Percentiles rank a stretch among this genome's conserved stretches.
phyloP scores from a whole-genome alignment of 2,329 filamentous ascomycete species.

The Pyricularia sp. region DNA sequence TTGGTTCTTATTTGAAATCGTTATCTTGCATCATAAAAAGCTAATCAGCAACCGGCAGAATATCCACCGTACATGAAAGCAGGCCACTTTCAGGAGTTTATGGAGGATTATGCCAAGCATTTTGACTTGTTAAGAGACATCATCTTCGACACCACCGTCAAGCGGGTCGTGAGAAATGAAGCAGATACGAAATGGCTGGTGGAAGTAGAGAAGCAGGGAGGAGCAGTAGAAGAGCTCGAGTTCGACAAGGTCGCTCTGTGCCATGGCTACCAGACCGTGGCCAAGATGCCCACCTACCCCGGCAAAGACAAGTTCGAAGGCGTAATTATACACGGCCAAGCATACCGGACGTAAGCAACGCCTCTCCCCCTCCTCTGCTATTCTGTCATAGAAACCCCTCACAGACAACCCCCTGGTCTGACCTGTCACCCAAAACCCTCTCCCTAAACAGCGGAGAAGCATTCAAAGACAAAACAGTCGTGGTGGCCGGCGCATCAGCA shows the following conservation, averaged over 20 bases:
- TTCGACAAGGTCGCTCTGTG: slow-evolving; percentile 9
- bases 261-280: slow-evolving; percentile 7
- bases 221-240: slow-evolving; percentile 1
- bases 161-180: slow-evolving; percentile 4
- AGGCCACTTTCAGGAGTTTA: slow-evolving; percentile 21
- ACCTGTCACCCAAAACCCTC: slow-evolving; percentile 5
- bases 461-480: slow-evolving; percentile 27
- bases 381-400: neutral
- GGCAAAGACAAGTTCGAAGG: slow-evolving; percentile 11
- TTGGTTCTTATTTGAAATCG: too few relatives aligned
- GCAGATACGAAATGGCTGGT: slow-evolving; percentile 6
- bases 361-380: neutral
- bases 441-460: slow-evolving; percentile 11
- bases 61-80: slow-evolving; percentile 15
- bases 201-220: neutral
- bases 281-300: slow-evolving; percentile 4
- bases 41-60: slow-evolving; percentile 7
- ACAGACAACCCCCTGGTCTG: slow-evolving; percentile 1
- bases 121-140: slow-evolving; percentile 8
- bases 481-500: slow-evolving; percentile 29
- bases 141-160: slow-evolving; percentile 6
- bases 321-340: slow-evolving; percentile 24
- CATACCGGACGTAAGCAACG: slow-evolving; percentile 17
- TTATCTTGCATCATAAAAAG: too few relatives aligned
- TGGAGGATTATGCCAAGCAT: slow-evolving; percentile 20